Base-by-base conservation (phyloP, 2,329 filamentous ascomycete species). In the Colletotrichum eremochloae region DNA sequence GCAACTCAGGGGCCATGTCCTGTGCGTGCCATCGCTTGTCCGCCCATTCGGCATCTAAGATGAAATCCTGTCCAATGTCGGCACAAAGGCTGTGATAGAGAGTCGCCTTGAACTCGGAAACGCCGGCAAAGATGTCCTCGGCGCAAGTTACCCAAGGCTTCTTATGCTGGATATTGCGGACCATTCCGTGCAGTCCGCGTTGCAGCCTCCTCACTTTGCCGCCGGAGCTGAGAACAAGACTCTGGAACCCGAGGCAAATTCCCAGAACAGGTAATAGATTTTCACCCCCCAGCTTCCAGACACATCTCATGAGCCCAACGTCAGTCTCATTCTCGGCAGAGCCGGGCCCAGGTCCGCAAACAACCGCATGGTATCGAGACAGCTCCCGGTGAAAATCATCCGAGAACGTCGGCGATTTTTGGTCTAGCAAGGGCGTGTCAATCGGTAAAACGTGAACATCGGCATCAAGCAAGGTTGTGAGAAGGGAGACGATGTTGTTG, bases 341-440 rank as follows among this genome's bases (percentile, higher is more conserved):
- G 12, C 96, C 96, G 0, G 96, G 96, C 0, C 96, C 96, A 1
- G 96, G 96, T 0, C 96, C 96, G 75, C 94, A 93, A 62, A 98
- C 92, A 31, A 98, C 90, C 52, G 94, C 96, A 81, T 96, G 92
- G 80, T 95, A 97, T 53, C 86, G 83, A 46, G 81, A 76, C 14
- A 92, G 83, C 74, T 88, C 84, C 63, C 82, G 81, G 42, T 87
- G 83, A 76, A 90, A 85, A 48, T 84, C 83, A 15, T 77, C 72
- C 36, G 78, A 82, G 75, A 80, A 89, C 85, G 53, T 81, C 69
- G 78, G 78, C 63, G 75, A 85, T 81, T 75, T 56, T n/a, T 83
- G 82, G 38, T 83, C 75, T 58, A 89, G 84, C 65, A 87, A 84
- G 3, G 85, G 80, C n/a, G 85, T 85, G 77, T 94, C 93, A 76